Percentiles rank a stretch among this genome's conserved stretches.
Conservation (phyloP, 371 early-diverging fungal species). For the Circinella umbellata region DNA sequence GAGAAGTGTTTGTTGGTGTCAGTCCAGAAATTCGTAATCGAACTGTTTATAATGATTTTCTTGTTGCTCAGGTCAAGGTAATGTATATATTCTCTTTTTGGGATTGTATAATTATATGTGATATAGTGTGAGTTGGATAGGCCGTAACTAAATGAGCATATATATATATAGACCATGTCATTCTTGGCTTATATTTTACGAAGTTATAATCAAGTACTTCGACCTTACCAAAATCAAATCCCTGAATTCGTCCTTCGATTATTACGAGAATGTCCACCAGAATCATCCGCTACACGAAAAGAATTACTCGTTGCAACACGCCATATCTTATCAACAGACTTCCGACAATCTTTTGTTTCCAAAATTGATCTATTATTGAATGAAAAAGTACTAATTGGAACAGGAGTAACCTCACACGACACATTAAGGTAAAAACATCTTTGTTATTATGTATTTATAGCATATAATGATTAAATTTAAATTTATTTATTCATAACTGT, state of each 20-base stretch:
- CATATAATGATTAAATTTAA: too few species aligned
- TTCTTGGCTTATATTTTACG: conserved; percentile 95
- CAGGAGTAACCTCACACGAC: conserved; percentile 92
- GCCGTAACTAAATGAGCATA: neutral
- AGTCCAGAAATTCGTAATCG: conserved; percentile 78
- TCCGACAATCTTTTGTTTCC: conserved; percentile 84
- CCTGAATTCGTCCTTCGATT: conserved; percentile 89
- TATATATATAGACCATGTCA: conserved; percentile 79
- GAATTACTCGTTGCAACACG: conserved; percentile 95
- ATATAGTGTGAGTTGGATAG: neutral
- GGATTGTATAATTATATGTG: too few species aligned
- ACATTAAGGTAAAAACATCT: conserved; percentile 67
- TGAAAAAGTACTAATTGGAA: conserved; percentile 91
- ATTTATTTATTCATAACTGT: too few species aligned
- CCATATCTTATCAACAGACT: conserved; percentile 93
- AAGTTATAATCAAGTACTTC: conserved; percentile 71
- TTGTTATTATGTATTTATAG: too few species aligned
- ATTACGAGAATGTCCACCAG: conserved; percentile 92
- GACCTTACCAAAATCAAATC: conserved; percentile 80
- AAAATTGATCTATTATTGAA: conserved; percentile 89
- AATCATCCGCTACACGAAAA: conserved; percentile 91
- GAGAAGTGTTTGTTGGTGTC: conserved; percentile 82
- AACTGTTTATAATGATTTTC: conserved; percentile 81
- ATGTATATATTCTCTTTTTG: neutral
- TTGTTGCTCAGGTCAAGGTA: conserved; percentile 89